Evolutionary conservation across 768 basidiomycete species (phyloP), one percentile per base, ranked within the genome.

Genomic region (Boletus subcaerulescens): DNA sequence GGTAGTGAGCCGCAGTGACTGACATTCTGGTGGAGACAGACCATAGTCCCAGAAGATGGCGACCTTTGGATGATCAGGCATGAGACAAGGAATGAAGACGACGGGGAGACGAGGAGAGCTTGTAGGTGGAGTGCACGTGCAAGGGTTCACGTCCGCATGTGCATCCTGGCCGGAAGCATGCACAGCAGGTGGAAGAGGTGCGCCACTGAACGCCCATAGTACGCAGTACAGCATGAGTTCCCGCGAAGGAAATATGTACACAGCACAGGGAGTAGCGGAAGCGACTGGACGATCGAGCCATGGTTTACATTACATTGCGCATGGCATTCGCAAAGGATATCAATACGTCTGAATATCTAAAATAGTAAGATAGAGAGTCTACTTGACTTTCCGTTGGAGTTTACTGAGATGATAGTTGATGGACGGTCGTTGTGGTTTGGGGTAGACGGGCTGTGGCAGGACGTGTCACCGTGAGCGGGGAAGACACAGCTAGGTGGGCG

Each of bases 341-440:
- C 47, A 39, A 58, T 24, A 57, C 45, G 52, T 26, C 33, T 18
- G 47, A 58, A 40, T 58, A 65, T 56, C 64, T 65, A 65, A 52
- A 40, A 22, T 20, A 26, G 45, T 48, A 55, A 58, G 48, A 57
- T 60, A 59, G 43, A 57, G 42, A 41, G 53, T 75, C 76, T 81
- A 88, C 79, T 88, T 88, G 61, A 85, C 79, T 57, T 78, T 82
- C 67, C 89, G 90, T 57, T 82, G 80, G 58, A 93, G 77, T 69
- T 91, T 83, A 62, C 89, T 86, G 60, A 94, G 83, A 71, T 93
- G 91, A 69, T 91, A 94, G 72, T 95, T 94, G 76, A 95, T 93
- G 33, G 88, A 84, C 33, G 92, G 82, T 66, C 79, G 80, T 48
- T 85, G 89, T 42, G 71, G 71, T 67, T 86, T 90, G 57, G 83